Base-by-base conservation (phyloP, 352 stramenopile genomes). In the Pythium guiyangense region DNA sequence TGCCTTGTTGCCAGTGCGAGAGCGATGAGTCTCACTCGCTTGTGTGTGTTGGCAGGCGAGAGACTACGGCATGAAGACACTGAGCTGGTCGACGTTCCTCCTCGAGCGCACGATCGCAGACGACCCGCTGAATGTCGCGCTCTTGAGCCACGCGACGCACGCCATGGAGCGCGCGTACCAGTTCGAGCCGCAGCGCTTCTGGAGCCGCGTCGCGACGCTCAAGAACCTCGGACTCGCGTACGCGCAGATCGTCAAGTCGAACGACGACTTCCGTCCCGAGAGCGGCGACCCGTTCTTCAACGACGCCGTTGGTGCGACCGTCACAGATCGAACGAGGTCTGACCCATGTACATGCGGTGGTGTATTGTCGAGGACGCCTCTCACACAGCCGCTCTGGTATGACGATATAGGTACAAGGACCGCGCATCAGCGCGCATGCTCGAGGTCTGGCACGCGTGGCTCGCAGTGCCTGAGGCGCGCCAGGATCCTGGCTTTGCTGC, bases 201-300 rank as follows among this genome's bases (percentile, higher is more conserved):
- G 83, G 64, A 78, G 55, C 18, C 56, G 73, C 4, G 75, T 69
- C 6, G 72, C 71, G 2, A 84, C 86, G 44, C 69, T 96, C 22
- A 98, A 98, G 73, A 98, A 98, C 67, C 63, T 97, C 14, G 95
- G 93, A 22, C 66, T 98, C 2, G 92, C 84, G 25, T 97, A 98
- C 54, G 88, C 97, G 39, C 86, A 98, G 66, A 96, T 98, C 18
- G 82, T 97, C 42, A 87, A 86, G 55, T 84, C 82, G n/a, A 78
- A 62, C n/a, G 39, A 81, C 17, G 71, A 82, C 12, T 89, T 88
- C 59, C 35, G 34, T 2, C 5, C 4, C 9, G 34, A 26, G 6
- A 59, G 39, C 4, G 22, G n/a, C 3, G 76, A 88, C 53, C 69
- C 74, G 20, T 85, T 84, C 54, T 69, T 77, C 35, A 88, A 86